These are phyloP conservation scores for Lasiosphaeria miniovina DNA, from an alignment of 495 filamentous ascomycete genomes.

Conservation along the genomic window DNA sequence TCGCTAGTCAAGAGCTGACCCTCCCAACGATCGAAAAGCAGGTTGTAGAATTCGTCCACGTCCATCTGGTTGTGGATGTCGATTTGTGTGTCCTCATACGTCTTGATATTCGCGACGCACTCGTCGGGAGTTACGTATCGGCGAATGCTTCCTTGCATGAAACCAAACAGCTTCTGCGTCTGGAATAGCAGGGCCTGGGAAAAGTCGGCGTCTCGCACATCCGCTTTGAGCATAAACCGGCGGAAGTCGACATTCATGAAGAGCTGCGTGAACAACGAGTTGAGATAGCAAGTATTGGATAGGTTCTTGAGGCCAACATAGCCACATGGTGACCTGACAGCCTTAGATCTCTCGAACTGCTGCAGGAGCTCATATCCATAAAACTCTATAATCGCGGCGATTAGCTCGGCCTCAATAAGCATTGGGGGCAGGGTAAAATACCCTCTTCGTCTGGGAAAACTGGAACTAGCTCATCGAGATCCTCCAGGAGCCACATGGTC, in stretches of 20 bases:
- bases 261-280: slow-evolving; percentile 90
- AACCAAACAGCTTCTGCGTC: slow-evolving; percentile 76
- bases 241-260: slow-evolving; percentile 95
- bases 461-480: slow-evolving; percentile 50
- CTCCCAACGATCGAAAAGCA: slow-evolving; percentile 89
- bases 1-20: slow-evolving; percentile 66
- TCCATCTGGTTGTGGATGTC: slow-evolving; percentile 93
- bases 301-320: slow-evolving; percentile 86
- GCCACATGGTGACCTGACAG: slow-evolving; percentile 69
- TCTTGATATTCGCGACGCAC: slow-evolving; percentile 72
- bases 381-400: slow-evolving; percentile 14
- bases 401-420: neutral
- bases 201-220: slow-evolving; percentile 49
- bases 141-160: slow-evolving; percentile 76
- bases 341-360: slow-evolving; percentile 61
- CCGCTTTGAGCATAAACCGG: slow-evolving; percentile 69
- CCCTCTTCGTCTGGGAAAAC: slow-evolving; percentile 34
- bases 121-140: slow-evolving; percentile 70
- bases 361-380: slow-evolving; percentile 57
- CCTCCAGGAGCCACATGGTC: slow-evolving; percentile 49
- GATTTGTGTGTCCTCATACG: slow-evolving; percentile 80
- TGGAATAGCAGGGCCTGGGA: slow-evolving; percentile 69
- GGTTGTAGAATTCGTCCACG: slow-evolving; percentile 95
- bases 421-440: neutral
- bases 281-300: slow-evolving; percentile 96